phyloP scores from a whole-genome alignment of 768 basidiomycete genomes.

The Lanmaoa rubissima region DNA sequence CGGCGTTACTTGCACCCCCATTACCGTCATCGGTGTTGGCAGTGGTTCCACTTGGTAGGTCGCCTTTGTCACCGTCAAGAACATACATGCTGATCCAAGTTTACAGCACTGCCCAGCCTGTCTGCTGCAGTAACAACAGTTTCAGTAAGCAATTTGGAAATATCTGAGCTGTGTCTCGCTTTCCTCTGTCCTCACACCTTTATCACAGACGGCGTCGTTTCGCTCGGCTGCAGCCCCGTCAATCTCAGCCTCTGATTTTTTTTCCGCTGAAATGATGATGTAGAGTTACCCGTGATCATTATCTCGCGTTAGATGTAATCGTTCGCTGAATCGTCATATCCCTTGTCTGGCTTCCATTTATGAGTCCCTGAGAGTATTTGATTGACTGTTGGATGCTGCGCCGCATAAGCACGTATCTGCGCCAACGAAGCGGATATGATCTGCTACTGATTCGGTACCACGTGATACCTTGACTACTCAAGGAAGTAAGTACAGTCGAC shows the following conservation, averaged over 20 bases:
- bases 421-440: not conserved
- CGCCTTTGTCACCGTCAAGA: not conserved
- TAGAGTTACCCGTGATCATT: not conserved
- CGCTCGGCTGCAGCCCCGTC: not conserved
- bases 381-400: no score
- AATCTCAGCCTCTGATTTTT: not conserved
- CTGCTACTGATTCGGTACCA: not conserved
- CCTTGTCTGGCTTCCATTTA: not conserved
- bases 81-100: not conserved
- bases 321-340: not conserved
- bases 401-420: not conserved
- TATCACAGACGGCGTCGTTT: not conserved
- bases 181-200: not conserved
- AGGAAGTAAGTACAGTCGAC: not conserved
- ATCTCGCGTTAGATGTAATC: not conserved
- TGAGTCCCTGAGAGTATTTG: not conserved
- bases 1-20: not conserved
- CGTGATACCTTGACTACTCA: not conserved
- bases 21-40: not conserved
- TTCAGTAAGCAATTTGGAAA: constrained; percentile 1
- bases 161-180: not conserved
- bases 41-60: constrained; percentile 1
- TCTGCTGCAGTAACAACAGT: not conserved
- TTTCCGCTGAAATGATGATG: not conserved
- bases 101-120: not conserved